A percentile compares a stretch with the other conserved stretches of the same genome.
These are phyloP conservation scores for Fusarium algeriense DNA, from an alignment of 2,329 filamentous ascomycete genomes.

Conservation along the genomic window DNA sequence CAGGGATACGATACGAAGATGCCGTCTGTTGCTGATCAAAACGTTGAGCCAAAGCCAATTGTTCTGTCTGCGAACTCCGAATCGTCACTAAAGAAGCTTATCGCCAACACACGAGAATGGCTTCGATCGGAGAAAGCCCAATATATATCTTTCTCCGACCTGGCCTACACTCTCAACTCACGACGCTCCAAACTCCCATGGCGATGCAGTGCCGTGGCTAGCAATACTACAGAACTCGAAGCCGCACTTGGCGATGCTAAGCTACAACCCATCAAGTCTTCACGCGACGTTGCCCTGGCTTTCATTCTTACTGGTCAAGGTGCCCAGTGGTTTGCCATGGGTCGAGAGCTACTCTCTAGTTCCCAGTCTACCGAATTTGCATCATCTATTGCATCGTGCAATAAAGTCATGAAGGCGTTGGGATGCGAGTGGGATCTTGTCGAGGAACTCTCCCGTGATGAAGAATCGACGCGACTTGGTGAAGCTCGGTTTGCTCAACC, in stretches of 20 bases:
- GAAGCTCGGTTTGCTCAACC: conserved; percentile 18
- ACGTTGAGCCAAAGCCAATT: not conserved
- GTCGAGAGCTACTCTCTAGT: not conserved
- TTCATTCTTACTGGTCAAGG: conserved; percentile 35
- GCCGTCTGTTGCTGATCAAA: not conserved
- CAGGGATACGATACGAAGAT: not conserved
- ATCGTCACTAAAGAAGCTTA: not conserved
- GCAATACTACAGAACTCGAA: not conserved
- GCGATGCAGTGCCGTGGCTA: conserved; percentile 1
- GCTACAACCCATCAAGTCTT: not conserved
- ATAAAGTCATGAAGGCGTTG: not conserved
- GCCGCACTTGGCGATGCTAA: not conserved
- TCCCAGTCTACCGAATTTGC: not conserved
- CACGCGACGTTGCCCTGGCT: not conserved
- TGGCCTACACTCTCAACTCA: conserved; percentile 12
- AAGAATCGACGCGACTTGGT: not conserved
- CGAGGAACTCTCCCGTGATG: conserved; percentile 10
- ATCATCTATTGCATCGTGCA: not conserved
- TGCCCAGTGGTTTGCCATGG: conserved; percentile 30
- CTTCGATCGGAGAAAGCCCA: not conserved
- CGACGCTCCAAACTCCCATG: conserved; percentile 6
- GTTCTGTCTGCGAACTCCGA: conserved; percentile 19
- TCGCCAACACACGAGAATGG: conserved; percentile 1
- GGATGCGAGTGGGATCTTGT: conserved; percentile 16
- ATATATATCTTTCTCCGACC: not conserved